Base-by-base conservation (phyloP, 805 yeast genomes). In the Cyberlindnera maritima region DNA sequence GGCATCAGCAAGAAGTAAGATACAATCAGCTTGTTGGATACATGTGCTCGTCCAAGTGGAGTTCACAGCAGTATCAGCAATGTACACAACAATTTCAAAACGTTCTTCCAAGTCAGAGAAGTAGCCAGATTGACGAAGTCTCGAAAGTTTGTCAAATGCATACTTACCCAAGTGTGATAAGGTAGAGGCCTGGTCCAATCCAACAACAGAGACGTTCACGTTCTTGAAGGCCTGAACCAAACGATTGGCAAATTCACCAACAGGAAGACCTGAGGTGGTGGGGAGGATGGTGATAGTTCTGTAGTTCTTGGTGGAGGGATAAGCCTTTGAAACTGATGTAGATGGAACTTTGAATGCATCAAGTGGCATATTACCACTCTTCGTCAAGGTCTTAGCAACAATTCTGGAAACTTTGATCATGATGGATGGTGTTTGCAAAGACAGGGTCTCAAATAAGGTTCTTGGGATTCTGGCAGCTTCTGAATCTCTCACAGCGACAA, bases 391-490 rank as follows among this genome's bases (percentile, higher is more conserved):
- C 20, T 76, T 72, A 0, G 97, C 98, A 10, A 92, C 96, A 50
- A 90, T 77, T 62, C 96, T 70, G 0, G 96, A 83, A 3, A 92
- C 90, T 60, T 88, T 86, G 47, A 94, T 85, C 82, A 95, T 88
- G 32, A 92, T 84, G 0, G 95, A 79, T 2, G 99, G 98, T 59
- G 88, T 85, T 53, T 84, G 87, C 39, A 86, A 64, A 0, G 96
- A 89, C 28, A 92, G 71, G 61, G 86, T 77, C 55, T 91, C 97
- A 65, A 94, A 91, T 44, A 94, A 71, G 0, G 90, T 79, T 67
- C 96, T 78, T 14, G 99, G 98, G 45, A 92, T 87, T 61, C 97
- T 75, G 0, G 96, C 97, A 25, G 92, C 73, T 64, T 94, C 99
- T 0, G 97, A 86, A 55, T 92, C 98, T 60, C 99, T 74, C 0